Percentiles rank a stretch among this genome's conserved stretches.
phyloP scores from a whole-genome alignment of 2,329 filamentous ascomycete species.

The Monosporascus sp. region DNA sequence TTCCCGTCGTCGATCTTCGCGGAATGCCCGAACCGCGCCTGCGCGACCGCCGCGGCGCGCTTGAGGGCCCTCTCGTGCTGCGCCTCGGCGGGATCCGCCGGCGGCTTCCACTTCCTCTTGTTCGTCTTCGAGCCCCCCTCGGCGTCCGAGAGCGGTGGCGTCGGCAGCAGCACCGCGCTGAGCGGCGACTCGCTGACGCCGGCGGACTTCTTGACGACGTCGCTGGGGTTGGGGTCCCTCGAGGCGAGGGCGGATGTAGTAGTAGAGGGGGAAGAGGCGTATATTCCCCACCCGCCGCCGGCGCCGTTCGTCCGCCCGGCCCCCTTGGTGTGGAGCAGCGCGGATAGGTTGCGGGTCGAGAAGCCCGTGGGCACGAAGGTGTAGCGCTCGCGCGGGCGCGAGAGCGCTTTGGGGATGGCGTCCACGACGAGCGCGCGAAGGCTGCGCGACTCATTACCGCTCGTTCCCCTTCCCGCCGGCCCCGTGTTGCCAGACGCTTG shows the following conservation, averaged over 20 bases:
- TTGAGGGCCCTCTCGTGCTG: constrained; percentile 42
- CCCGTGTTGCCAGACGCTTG: constrained; percentile 37
- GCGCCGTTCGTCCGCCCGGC: constrained; percentile 65
- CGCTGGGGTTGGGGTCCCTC: constrained; percentile 35
- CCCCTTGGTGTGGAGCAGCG: constrained; percentile 65
- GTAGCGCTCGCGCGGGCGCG: constrained; percentile 67
- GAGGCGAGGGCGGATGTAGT: constrained; percentile 28
- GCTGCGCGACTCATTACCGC: constrained; percentile 49
- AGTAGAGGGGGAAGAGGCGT: constrained; percentile 38
- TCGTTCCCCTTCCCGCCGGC: constrained; percentile 27
- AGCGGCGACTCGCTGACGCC: constrained; percentile 46
- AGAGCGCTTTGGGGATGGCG: constrained; percentile 77
- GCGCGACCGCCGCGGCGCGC: constrained; percentile 55
- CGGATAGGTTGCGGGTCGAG: constrained; percentile 64
- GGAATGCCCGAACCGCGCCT: constrained; percentile 65
- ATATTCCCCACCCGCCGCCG: constrained; percentile 74
- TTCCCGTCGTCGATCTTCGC: constrained; percentile 51
- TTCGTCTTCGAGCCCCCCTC: constrained; percentile 8
- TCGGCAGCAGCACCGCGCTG: constrained; percentile 41
- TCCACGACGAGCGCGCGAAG: constrained; percentile 68
- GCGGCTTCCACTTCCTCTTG: constrained; percentile 20
- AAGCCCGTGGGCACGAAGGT: constrained; percentile 63
- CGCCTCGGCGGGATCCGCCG: constrained; percentile 18
- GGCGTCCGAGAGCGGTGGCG: constrained; percentile 39
- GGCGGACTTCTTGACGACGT: constrained; percentile 36